These are phyloP conservation scores for Phaeodactylum tricornutum DNA, from an alignment of 108 stramenopile species.

Conservation along the genomic window DNA sequence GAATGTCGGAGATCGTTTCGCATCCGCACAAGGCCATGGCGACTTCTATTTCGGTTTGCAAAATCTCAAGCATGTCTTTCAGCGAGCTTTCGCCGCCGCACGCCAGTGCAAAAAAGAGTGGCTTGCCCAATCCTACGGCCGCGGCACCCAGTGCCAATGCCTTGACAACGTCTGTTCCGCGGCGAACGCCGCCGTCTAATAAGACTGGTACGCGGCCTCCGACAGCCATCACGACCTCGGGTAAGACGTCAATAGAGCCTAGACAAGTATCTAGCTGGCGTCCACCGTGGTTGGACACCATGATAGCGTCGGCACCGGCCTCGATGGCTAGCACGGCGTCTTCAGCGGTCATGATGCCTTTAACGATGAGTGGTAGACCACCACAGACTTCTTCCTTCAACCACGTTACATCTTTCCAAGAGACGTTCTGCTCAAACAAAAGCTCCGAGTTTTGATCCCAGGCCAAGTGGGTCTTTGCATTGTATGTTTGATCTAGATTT, in stretches of 20 bases:
- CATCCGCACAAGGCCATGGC: conserved; percentile 74
- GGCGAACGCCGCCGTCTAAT: conserved; percentile 82
- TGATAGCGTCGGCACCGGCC: conserved; percentile 80
- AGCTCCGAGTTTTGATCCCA: conserved; percentile 85
- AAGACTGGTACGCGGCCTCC: conserved; percentile 65
- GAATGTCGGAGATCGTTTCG: conserved; percentile 31
- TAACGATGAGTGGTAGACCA: conserved; percentile 68
- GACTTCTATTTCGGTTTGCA: conserved; percentile 63
- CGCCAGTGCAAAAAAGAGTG: conserved; percentile 83
- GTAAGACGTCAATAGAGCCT: conserved; percentile 79
- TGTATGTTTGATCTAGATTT: conserved; percentile 38
- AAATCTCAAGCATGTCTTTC: conserved; percentile 33
- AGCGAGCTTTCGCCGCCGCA: conserved; percentile 69
- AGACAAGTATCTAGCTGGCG: conserved; percentile 82
- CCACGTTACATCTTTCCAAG: conserved; percentile 87
- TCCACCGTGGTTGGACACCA: conserved; percentile 94
- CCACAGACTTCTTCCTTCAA: conserved; percentile 25
- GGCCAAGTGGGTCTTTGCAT: conserved; percentile 40
- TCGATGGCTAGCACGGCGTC: conserved; percentile 78
- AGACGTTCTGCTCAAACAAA: conserved; percentile 60
- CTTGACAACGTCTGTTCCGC: conserved; percentile 85
- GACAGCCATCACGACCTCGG: conserved; percentile 71
- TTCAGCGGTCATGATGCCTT: conserved; percentile 91
- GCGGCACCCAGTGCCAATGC: conserved; percentile 82
- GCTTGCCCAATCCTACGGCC: conserved; percentile 90